phyloP scores from a whole-genome alignment of 1,284 basidiomycete species.

The Coniophora puteana region DNA sequence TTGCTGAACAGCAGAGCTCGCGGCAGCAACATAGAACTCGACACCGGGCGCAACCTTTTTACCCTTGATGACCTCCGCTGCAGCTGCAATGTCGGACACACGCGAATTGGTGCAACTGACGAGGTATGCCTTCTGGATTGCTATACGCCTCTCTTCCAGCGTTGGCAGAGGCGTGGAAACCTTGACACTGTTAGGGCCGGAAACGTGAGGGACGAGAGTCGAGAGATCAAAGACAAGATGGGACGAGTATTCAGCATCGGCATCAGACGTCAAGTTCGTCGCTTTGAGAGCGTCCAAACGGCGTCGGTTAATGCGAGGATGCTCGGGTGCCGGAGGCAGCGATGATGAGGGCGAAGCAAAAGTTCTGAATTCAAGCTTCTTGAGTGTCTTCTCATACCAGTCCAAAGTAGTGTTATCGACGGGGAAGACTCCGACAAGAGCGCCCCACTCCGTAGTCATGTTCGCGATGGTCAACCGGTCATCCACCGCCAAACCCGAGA shows the following conservation, averaged over 20 bases:
- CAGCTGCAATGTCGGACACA: constrained; percentile 90
- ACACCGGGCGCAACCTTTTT: constrained; percentile 87
- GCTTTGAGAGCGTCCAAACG: constrained; percentile 69
- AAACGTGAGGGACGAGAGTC: constrained; percentile 92
- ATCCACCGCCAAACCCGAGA: constrained; percentile 81
- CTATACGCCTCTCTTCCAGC: constrained; percentile 71
- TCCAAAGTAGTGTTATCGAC: constrained; percentile 79
- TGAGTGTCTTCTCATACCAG: constrained; percentile 87
- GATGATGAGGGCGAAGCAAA: constrained; percentile 54
- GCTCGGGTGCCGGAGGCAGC: constrained; percentile 73
- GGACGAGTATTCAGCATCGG: constrained; percentile 80
- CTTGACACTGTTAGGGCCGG: constrained; percentile 98
- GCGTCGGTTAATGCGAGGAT: constrained; percentile 83
- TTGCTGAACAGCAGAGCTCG: constrained; percentile 87
- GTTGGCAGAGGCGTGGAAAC: constrained; percentile 86
- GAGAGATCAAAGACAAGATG: constrained; percentile 92
- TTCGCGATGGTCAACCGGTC: constrained; percentile 95
- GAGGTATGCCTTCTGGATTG: constrained; percentile 97
- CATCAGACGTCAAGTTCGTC: constrained; percentile 65
- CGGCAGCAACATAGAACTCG: constrained; percentile 97
- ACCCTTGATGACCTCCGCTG: constrained; percentile 85
- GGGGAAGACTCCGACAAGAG: constrained; percentile 93
- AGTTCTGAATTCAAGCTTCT: constrained; percentile 76
- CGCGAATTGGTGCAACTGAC: constrained; percentile 99
- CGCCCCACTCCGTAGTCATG: constrained; percentile 99